Evolutionary conservation across 352 stramenopile species (phyloP), one percentile per base, ranked within the genome.

Genomic region (Phytophthora sojae): DNA sequence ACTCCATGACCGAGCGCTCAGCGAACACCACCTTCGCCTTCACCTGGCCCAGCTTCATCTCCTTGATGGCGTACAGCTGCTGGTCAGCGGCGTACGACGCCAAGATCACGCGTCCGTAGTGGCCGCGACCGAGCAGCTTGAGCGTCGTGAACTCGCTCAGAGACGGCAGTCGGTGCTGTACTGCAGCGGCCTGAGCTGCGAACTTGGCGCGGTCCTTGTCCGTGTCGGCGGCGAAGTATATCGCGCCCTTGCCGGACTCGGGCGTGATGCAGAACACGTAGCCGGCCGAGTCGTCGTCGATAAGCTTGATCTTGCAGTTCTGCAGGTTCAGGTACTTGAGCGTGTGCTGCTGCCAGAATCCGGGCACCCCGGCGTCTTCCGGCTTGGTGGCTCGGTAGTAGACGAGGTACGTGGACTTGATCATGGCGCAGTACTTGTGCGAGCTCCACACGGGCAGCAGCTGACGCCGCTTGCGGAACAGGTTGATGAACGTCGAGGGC

Each of bases 1-100:
- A 95, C 70, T 96, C 88, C 89, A 96, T 95, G 25, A 91, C 82
- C 19, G 81, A 81, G 42, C 89, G 82, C 64, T 96, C 89, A 3
- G 88, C 91, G 77, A 95, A 93, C 58, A 94, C 85, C 65, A 96
- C 87, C 71, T 95, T 95, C 50, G 87, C 67, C 51, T 95, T 95
- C 52, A 96, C 89, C 17, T 93, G 85, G n/a, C 86, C 89, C 42
- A 94, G 76, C 73, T 96, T 97, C 88, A 97, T 97, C 72, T 97
- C 90, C 55, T 97, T 97, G 35, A 97, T 83, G 3, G 90, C 90
- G 59, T 93, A 97, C 35, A 97, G 64, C 53, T 92, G 69, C 12
- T 77, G 61, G 53, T 92, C 82, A 3, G 47, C 60, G 26, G 45
- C 49, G 17, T 57, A 56, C 0, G 75, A 81, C 1, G 89, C 80